A percentile compares a stretch with the other conserved stretches of the same genome.
Evolutionary conservation across 768 basidiomycete genomes (phyloP).

Genomic region (Coprinellus aureogranulatus): DNA sequence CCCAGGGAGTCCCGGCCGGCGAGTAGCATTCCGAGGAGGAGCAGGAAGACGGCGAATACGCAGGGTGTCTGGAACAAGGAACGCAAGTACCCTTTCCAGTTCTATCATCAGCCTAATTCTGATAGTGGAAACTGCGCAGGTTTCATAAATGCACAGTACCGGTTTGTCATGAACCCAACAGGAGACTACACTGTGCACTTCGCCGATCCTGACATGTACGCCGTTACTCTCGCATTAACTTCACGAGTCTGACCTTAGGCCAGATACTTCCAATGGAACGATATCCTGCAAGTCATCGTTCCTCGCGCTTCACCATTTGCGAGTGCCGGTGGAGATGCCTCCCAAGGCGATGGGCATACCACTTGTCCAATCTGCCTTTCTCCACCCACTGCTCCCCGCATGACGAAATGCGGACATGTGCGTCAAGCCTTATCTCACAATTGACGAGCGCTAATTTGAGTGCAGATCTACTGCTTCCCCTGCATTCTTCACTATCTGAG

Average conservation of each 20-base stretch:
- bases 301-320: constrained; percentile 78
- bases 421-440: constrained; percentile 34
- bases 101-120: constrained; percentile 6
- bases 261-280: constrained; percentile 94
- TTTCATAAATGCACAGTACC: constrained; percentile 94
- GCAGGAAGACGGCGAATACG: constrained; percentile 61
- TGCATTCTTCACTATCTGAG: constrained; percentile 91
- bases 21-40: constrained; percentile 65
- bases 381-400: constrained; percentile 82
- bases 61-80: constrained; percentile 87
- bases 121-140: constrained; percentile 40
- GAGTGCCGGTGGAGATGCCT: constrained; percentile 42
- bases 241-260: constrained; percentile 7
- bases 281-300: constrained; percentile 92
- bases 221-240: constrained; percentile 14
- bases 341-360: constrained; percentile 58
- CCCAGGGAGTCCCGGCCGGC: constrained; percentile 70
- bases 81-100: constrained; percentile 54
- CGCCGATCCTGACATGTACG: constrained; percentile 95
- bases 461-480: constrained; percentile 88
- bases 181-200: constrained; percentile 94
- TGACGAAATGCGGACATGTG: constrained; percentile 98
- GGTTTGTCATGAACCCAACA: constrained; percentile 91
- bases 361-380: constrained; percentile 95
- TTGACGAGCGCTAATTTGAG: constrained; percentile 11